phyloP scores from a whole-genome alignment of 768 basidiomycete genomes.

The Mycena rosella region DNA sequence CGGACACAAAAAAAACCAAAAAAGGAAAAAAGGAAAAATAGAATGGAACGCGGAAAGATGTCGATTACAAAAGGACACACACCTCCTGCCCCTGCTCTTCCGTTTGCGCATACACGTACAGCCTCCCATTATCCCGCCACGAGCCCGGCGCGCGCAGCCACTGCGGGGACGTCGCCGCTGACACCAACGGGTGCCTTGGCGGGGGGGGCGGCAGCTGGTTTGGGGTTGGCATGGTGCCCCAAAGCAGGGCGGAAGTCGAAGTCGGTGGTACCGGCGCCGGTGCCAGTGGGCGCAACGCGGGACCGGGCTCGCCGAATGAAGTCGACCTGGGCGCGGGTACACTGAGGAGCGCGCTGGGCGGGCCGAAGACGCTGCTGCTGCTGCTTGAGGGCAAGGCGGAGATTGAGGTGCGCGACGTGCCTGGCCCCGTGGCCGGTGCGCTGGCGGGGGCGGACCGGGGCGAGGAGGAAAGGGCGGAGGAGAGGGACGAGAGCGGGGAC shows the following conservation, averaged over 20 bases:
- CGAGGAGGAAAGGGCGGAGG: not conserved
- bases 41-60: too few species aligned
- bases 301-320: constrained; percentile 6
- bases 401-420: too few species aligned
- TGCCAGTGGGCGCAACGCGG: not conserved
- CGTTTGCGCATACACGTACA: too few species aligned
- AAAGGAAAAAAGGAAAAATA: too few species aligned
- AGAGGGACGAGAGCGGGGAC: not conserved
- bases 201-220: too few species aligned
- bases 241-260: too few species aligned
- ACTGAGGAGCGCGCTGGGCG: not conserved
- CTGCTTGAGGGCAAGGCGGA: not conserved
- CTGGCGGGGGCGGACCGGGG: not conserved
- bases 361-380: not conserved
- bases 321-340: not conserved
- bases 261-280: constrained; percentile 2
- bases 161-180: not conserved
- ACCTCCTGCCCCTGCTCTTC: too few species aligned
- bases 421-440: too few species aligned
- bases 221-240: too few species aligned
- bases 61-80: too few species aligned
- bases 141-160: not conserved
- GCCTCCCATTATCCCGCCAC: not conserved
- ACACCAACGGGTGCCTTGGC: too few species aligned
- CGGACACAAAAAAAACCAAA: too few species aligned